Evolutionary conservation across 352 stramenopile genomes (phyloP), one percentile per base, ranked within the genome.

Genomic region (Globisporangium camurandrum): DNA sequence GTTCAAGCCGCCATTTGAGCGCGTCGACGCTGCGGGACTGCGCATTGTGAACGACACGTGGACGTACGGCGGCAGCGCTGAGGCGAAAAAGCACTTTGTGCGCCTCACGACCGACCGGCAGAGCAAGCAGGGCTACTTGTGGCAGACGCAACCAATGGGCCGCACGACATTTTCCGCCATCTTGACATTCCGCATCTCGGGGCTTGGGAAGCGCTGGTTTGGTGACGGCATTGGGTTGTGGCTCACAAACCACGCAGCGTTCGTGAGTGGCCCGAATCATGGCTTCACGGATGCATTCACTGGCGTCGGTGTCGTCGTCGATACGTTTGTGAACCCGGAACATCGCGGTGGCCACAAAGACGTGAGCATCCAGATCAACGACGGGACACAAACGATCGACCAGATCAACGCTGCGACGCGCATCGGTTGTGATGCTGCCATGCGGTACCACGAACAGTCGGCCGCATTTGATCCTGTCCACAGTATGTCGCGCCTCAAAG

Each of bases 21-120:
- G 69, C 30, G 58, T 92, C 30, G 77, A 91, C 53, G 45, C 38
- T n/a, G 64, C 78, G 1, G 80, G 74, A 36, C 62, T 58, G 11
- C 80, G 83, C 42, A 64, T 84, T 49, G 65, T 93, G 49, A 91
- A 89, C 54, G 72, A 81, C 47, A 83, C 67, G 55, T 93, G 78
- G 78, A 71, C 57, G 24, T 69, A 84, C 50, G 84, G 84, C 47
- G 84, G 81, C 46, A 77, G 68, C 53, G 51, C 84, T 23, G 76
- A 90, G 53, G 69, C 80, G 19, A 92, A 93, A 61, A 89, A 91
- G 64, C 67, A 87, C 66, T 94, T 94, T 57, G 65, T 93, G 36
- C 84, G 84, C 24, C 62, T 94, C n/a, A 94, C 83, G n/a, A 83
- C 83, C 9, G 82, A 94, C 53, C 79, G 83, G 0, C 83, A 94